These are phyloP conservation scores for Nicotiana obtusifolia DNA, from an alignment of 257 asterid species.

Conservation along the genomic window DNA sequence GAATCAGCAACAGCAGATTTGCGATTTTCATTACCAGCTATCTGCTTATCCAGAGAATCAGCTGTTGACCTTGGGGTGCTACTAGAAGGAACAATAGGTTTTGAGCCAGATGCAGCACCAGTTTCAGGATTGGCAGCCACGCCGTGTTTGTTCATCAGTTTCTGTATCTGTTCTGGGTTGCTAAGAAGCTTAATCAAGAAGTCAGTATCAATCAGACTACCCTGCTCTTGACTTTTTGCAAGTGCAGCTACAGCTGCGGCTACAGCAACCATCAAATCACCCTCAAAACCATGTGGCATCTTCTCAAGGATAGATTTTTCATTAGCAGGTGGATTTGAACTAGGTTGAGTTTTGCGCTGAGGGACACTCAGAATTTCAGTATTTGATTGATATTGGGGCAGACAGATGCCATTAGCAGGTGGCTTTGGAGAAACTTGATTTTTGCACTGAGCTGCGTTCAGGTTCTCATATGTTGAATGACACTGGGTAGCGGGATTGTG, in stretches of 20 bases:
- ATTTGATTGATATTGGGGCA: background rate
- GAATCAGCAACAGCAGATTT: background rate
- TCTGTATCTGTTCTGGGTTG: slow-evolving; percentile 34
- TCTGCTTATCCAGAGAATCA: background rate
- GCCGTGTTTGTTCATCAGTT: slow-evolving; percentile 19
- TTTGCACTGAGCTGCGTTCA: background rate
- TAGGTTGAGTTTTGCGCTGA: background rate
- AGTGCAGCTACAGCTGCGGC: slow-evolving; percentile 40
- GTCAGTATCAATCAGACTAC: slow-evolving; percentile 25
- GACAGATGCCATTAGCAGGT: background rate
- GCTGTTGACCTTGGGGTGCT: background rate
- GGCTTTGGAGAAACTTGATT: background rate
- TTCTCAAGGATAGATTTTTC: slow-evolving; percentile 13
- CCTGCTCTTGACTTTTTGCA: slow-evolving; percentile 20
- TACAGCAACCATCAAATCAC: slow-evolving; percentile 25
- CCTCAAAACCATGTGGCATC: slow-evolving; percentile 7
- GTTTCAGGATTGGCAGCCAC: background rate
- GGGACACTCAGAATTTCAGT: background rate
- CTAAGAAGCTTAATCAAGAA: slow-evolving; percentile 31
- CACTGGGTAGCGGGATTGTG: background rate
- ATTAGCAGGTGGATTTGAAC: slow-evolving; percentile 2
- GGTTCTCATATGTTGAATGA: background rate
- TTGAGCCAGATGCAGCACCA: slow-evolving; percentile 1
- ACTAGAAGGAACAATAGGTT: background rate
- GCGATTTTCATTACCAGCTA: background rate